These are phyloP conservation scores for Populus nigra DNA, from an alignment of 345 rosid genomes.

Conservation along the genomic window DNA sequence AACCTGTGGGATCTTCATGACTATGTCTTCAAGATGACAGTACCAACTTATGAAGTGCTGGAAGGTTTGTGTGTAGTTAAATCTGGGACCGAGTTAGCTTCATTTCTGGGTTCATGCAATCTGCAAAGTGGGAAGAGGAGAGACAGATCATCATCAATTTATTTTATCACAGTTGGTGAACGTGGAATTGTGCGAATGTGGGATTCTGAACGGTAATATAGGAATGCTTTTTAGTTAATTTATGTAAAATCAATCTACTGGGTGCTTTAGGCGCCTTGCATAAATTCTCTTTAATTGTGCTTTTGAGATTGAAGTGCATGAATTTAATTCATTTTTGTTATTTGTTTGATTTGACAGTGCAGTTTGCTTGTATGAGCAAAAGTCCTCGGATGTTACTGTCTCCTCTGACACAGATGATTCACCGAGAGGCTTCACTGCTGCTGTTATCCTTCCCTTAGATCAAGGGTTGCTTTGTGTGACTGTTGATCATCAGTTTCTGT, in stretches of 20 bases:
- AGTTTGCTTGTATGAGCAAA: constrained; percentile 73
- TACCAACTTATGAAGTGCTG: constrained; percentile 77
- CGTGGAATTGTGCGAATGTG: constrained; percentile 80
- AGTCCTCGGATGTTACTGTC: constrained; percentile 67
- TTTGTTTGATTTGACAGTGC: constrained; percentile 58
- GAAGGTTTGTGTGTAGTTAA: constrained; percentile 65
- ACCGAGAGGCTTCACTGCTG: constrained; percentile 75
- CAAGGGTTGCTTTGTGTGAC: constrained; percentile 86
- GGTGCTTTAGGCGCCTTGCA: not conserved
- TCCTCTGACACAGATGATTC: constrained; percentile 52
- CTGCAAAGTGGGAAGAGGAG: constrained; percentile 43
- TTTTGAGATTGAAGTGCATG: constrained; percentile 4
- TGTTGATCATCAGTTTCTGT: constrained; percentile 86
- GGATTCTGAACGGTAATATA: constrained; percentile 72
- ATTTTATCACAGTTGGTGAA: constrained; percentile 83
- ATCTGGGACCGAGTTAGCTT: constrained; percentile 52
- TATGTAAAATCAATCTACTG: not conserved
- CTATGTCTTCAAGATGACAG: constrained; percentile 66
- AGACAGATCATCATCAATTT: constrained; percentile 35
- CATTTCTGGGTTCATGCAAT: constrained; percentile 40
- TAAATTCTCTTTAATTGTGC: not conserved
- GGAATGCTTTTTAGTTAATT: not conserved
- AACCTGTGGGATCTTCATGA: constrained; percentile 86
- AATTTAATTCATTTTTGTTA: constrained; percentile 5
- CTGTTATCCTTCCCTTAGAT: constrained; percentile 60